These are phyloP conservation scores for Sclerotiophoma versabilis DNA, from an alignment of 2,329 filamentous ascomycete genomes.

Conservation along the genomic window DNA sequence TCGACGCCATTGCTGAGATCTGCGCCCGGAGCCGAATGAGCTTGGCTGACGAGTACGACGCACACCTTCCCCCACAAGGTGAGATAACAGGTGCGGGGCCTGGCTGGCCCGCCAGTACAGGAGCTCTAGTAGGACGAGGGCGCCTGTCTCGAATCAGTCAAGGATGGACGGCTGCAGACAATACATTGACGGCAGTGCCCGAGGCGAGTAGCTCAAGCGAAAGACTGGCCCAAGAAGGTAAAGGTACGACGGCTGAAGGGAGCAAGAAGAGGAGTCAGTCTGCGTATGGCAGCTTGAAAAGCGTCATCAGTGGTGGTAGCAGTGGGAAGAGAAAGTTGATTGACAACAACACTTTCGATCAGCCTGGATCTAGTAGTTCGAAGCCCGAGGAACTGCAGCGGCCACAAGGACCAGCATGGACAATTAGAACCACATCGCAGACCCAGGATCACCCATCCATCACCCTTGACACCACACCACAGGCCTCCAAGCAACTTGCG, in stretches of 20 bases:
- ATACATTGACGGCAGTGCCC: conserved; percentile 55
- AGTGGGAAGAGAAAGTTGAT: conserved; percentile 39
- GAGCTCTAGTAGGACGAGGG: conserved; percentile 39
- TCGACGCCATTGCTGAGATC: conserved; percentile 69
- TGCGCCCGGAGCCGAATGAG: conserved; percentile 67
- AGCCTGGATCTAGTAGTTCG: conserved; percentile 25
- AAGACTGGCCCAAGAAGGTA: conserved; percentile 43
- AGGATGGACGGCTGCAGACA: conserved; percentile 46
- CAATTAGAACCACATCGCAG: conserved; percentile 34
- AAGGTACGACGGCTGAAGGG: conserved; percentile 20
- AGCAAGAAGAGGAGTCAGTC: conserved; percentile 45
- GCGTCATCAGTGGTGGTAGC: conserved; percentile 48
- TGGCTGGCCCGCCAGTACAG: conserved; percentile 40
- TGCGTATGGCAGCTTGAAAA: conserved; percentile 49
- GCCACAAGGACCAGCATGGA: conserved; percentile 36
- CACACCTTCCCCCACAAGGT: conserved; percentile 67
- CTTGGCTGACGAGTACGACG: conserved; percentile 68
- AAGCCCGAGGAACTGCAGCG: conserved; percentile 18
- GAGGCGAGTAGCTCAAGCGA: conserved; percentile 58
- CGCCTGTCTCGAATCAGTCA: conserved; percentile 41
- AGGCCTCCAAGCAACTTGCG: conserved; percentile 47
- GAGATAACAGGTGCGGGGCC: conserved; percentile 56
- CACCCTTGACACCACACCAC: conserved; percentile 41
- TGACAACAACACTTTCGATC: conserved; percentile 29
- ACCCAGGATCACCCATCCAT: conserved; percentile 41